Percentiles rank a stretch among this genome's conserved stretches.
Evolutionary conservation across 371 early-diverging fungal genomes (phyloP).

Genomic region (Choanephora cucurbitarum): DNA sequence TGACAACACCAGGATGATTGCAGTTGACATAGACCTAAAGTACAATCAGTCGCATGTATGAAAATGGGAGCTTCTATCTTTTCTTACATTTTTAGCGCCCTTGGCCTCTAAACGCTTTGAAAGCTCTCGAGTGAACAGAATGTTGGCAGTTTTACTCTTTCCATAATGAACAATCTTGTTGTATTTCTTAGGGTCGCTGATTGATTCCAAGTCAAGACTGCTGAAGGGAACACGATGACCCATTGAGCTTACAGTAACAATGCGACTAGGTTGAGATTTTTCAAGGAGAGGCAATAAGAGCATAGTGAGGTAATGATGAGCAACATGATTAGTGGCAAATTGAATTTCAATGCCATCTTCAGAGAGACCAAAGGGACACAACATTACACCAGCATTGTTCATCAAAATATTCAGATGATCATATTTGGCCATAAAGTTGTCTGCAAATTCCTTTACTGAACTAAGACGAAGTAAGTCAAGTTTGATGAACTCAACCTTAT

Average conservation of each 20-base stretch:
- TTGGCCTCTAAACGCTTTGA: constrained; percentile 36
- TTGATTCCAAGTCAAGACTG: constrained; percentile 30
- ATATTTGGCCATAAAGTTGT: constrained; percentile 45
- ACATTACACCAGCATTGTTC: constrained; percentile 75
- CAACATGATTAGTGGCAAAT: constrained; percentile 73
- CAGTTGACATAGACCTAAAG: constrained; percentile 58
- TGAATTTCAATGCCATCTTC: constrained; percentile 59
- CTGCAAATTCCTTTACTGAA: constrained; percentile 56
- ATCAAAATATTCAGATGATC: constrained; percentile 63
- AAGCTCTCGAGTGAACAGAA: constrained; percentile 49
- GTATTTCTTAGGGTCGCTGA: constrained; percentile 47
- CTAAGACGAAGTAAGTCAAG: constrained; percentile 62
- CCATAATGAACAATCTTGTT: constrained; percentile 18
- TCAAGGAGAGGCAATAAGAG: constrained; percentile 65
- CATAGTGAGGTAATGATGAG: constrained; percentile 71
- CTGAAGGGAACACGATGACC: constrained; percentile 37
- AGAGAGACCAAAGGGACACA: constrained; percentile 59
- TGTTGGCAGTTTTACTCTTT: constrained; percentile 34
- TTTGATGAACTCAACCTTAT: constrained; percentile 53
- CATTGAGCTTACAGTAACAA: constrained; percentile 57
- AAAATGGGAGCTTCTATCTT: neutral
- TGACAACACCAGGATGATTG: constrained; percentile 71
- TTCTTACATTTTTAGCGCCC: constrained; percentile 26
- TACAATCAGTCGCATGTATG: neutral
- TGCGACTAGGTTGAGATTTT: constrained; percentile 51